Evolutionary conservation across 2,329 filamentous ascomycete species (phyloP).

Genomic region (Phyllosticta citrichinensis): DNA sequence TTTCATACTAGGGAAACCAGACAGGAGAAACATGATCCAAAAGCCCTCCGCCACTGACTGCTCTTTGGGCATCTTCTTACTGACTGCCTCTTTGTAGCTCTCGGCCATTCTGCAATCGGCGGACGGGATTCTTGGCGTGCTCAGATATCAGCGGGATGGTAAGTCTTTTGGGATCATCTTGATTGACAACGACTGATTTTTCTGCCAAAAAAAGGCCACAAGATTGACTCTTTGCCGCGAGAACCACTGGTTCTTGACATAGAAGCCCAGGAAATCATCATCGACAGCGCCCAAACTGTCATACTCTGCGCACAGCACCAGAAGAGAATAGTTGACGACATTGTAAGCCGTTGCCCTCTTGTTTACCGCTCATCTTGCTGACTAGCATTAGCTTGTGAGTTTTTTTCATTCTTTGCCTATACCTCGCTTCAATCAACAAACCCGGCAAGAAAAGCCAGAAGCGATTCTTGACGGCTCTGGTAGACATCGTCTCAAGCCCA

Average conservation of each 20-base stretch:
- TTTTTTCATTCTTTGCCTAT: background rate
- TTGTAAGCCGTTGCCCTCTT: background rate
- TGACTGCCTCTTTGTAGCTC: conserved; percentile 14
- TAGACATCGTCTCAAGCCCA: too few relatives aligned
- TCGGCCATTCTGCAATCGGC: conserved; percentile 25
- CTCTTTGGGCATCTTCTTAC: too few relatives aligned
- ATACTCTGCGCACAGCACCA: conserved; percentile 25
- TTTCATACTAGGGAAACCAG: too few relatives aligned
- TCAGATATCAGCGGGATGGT: background rate
- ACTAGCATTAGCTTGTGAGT: background rate
- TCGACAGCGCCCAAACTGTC: conserved; percentile 19
- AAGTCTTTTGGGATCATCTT: background rate
- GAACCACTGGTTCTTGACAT: conserved; percentile 2
- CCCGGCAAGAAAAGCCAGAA: background rate
- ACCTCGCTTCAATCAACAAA: background rate
- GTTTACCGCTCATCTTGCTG: background rate
- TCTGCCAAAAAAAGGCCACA: background rate
- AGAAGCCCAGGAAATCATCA: conserved; percentile 2
- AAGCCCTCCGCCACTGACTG: background rate
- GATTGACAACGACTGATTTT: background rate
- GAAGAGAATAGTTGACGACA: conserved; percentile 20
- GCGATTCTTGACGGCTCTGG: background rate
- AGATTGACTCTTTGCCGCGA: background rate
- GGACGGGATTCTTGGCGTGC: conserved; percentile 22
- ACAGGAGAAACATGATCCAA: too few relatives aligned